Evolutionary conservation across 495 filamentous ascomycete species (phyloP), one percentile per base, ranked within the genome.

Genomic region (Aspergillus ellipticus): DNA sequence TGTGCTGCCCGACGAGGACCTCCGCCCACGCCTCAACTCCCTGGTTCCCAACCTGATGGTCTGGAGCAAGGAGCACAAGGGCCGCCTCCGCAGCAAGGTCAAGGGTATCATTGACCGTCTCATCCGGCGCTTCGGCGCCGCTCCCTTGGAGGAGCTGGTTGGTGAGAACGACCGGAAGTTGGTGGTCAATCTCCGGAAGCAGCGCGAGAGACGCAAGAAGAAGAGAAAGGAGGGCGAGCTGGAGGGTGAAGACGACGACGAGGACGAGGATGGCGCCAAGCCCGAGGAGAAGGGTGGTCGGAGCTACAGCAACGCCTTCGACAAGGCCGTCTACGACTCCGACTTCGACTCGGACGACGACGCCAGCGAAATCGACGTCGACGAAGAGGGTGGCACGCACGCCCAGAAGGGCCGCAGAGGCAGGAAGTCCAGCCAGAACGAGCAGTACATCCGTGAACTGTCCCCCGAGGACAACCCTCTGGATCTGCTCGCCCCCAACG

Each of bases 21-120:
- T 98, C 76, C 74, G 82, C 24, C 84, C 89, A 15, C 81, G 89
- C 28, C 80, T 98, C 31, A 67, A 73, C 22, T 80, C 84, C 2
- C 76, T 97, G 50, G 81, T 98, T 20, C 89, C 92, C 19, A 95
- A 93, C 69, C 74, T 97, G 9, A 89, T 97, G 85, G 85, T 88
- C 17, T 98, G 94, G 94, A 90, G 88, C 62, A 90, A 96, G 72
- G 94, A 98, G 70, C 95, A 98, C 75, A 97, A 96, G 74, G 91
- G 89, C 15, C 90, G 94, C 64, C 91, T 97, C 68, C 88, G 89
- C 58, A 86, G 90, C 26, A 97, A 97, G 78, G 91, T 98, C 52
- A 97, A 96, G 82, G 90, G 96, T 63, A 96, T 98, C 58, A 70
- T 97, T 26, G 94, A 98, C 73, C 84, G 94, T 26, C 89, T 96